Base-by-base conservation (phyloP, 2,329 filamentous ascomycete species). In the Zasmidium angulare region DNA sequence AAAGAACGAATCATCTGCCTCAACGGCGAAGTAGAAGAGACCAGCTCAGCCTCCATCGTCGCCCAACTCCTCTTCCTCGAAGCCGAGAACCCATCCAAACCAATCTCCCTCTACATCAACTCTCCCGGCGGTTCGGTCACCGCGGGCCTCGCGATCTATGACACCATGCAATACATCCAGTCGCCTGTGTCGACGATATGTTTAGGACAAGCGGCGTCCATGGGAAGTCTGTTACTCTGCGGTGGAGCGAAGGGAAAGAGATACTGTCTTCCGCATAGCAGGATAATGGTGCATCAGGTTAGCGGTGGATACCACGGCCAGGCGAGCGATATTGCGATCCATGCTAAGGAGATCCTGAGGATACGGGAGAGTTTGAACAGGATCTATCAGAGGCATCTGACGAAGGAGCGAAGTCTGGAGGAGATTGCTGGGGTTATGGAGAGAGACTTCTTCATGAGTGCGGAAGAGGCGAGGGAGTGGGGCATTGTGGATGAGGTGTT, bases 21-120 rank as follows among this genome's bases (percentile, higher is more conserved):
- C 36, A 97, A 96, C 71, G 93, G 93, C 71, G 83, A 90, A 71
- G 92, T 98, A 59, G 90, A 98, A 78, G 91, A 96, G 72, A 88
- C 85, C 46, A 86, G 95, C 66, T 96, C 92, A 40, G 93, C 95
- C n/a, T 90, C 89, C 46, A 91, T 98, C 64, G 93, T 98, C 24
- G 91, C 95, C 1, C 96, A 99, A 75, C 86, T 99, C 21, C 89
- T 99, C 64, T 99, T 93, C 84, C 91, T 99, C 75, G 96, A 99
- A 82, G 95, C 93, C 70, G 95, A 99, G 72, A 91, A 91, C 71
- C 93, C 93, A 2, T 87, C 96, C 57, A 97, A 96, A 75, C 90
- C 92, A 12, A 98, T 99, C 66, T 95, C 90, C 54, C 90, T 99
- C 75, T 99, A 99, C 77, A 99, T 99, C 76, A 96, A 99, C 79